Percentiles rank a stretch among this genome's conserved stretches.
Evolutionary conservation across 2,329 filamentous ascomycete species (phyloP).

Genomic region (Phyllosticta capitalensis): DNA sequence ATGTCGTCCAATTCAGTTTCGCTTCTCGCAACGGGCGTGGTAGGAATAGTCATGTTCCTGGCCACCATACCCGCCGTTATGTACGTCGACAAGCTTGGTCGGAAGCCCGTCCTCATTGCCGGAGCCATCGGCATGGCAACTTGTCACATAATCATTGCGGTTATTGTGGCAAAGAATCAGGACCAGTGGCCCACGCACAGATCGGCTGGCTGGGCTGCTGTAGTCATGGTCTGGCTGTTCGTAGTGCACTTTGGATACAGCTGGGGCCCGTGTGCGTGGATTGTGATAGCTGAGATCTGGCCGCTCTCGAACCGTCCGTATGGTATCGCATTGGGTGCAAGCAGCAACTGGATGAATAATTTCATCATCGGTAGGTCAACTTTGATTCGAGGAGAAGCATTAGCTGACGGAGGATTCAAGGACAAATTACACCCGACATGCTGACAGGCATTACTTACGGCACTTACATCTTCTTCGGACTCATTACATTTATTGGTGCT

Average conservation of each 20-base stretch:
- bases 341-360: constrained; percentile 34
- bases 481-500: constrained; percentile 54
- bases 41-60: constrained; percentile 61
- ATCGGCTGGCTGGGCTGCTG: constrained; percentile 61
- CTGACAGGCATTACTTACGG: constrained; percentile 55
- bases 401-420: constrained; percentile 18
- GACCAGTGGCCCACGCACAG: constrained; percentile 47
- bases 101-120: constrained; percentile 52
- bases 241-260: constrained; percentile 66
- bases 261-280: constrained; percentile 65
- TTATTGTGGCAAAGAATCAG: constrained; percentile 57
- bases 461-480: constrained; percentile 62
- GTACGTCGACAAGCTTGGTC: constrained; percentile 55
- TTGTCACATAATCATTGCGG: constrained; percentile 60
- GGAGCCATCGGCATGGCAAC: constrained; percentile 62
- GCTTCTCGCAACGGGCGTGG: constrained; percentile 60
- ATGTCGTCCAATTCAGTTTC: constrained; percentile 39
- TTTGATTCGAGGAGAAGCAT: not conserved
- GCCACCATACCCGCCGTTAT: constrained; percentile 57
- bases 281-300: constrained; percentile 66
- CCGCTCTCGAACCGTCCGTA: constrained; percentile 61
- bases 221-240: constrained; percentile 64
- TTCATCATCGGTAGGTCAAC: constrained; percentile 45
- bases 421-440: constrained; percentile 62
- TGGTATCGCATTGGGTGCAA: constrained; percentile 58